phyloP scores from a whole-genome alignment of 257 asterid species.

The Lantana camara region DNA sequence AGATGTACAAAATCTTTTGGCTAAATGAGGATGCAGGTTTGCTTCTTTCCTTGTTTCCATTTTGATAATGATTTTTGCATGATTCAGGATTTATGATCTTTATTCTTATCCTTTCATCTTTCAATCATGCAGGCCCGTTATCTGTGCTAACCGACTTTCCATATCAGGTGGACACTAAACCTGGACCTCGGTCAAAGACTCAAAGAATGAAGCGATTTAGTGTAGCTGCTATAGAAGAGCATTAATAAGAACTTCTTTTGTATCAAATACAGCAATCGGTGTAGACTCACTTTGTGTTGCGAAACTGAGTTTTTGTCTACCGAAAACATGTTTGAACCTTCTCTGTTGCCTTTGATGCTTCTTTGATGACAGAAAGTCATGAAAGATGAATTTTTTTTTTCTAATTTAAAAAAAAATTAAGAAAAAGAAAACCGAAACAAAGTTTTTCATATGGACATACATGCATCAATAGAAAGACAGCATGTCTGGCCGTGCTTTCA shows the following conservation, averaged over 20 bases:
- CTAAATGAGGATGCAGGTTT: slow-evolving; percentile 46
- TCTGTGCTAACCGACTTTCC: not conserved
- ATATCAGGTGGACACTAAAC: not conserved
- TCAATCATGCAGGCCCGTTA: not conserved
- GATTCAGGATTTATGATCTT: not conserved
- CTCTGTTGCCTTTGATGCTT: not conserved
- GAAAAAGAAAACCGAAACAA: too few species aligned
- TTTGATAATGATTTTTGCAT: not conserved
- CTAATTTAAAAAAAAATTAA: too few species aligned
- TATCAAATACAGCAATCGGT: not conserved
- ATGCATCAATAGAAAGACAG: too few species aligned
- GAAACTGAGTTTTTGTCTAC: not conserved
- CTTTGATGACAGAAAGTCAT: too few species aligned
- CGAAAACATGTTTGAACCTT: not conserved
- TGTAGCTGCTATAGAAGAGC: not conserved
- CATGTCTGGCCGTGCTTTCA: not conserved
- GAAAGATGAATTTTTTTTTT: too few species aligned
- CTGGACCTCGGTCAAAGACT: not conserved
- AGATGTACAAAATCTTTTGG: slow-evolving; percentile 56
- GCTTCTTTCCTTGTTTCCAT: slow-evolving; percentile 1
- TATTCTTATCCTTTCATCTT: not conserved
- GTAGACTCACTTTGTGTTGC: not conserved
- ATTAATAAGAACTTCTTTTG: not conserved
- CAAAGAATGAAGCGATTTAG: not conserved
- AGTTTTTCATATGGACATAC: too few species aligned